Conservation (phyloP, 2,329 filamentous ascomycete species). For the Aspergillus hortae region DNA sequence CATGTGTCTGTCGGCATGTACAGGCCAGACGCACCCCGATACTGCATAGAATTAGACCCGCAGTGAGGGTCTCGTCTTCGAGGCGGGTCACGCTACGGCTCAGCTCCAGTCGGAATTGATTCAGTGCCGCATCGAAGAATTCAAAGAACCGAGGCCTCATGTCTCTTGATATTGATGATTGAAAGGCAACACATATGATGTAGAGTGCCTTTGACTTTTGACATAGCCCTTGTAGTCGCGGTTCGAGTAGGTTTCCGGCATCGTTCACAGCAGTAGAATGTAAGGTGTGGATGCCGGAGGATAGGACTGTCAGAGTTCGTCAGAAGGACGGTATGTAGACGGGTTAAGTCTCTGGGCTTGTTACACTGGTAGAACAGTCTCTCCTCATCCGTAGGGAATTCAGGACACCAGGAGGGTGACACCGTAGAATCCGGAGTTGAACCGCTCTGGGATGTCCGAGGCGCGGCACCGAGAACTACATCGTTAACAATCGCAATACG, state of each 20-base stretch:
- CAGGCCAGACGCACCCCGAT: slow-evolving; percentile 23
- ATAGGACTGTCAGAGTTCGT: slow-evolving; percentile 13
- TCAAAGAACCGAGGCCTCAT: slow-evolving; percentile 21
- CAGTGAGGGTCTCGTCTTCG: slow-evolving; percentile 26
- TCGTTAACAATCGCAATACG: background rate
- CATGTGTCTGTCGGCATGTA: background rate
- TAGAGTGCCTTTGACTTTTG: slow-evolving; percentile 26
- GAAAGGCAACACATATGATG: slow-evolving; percentile 26
- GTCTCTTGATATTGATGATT: slow-evolving; percentile 18
- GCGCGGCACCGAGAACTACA: background rate
- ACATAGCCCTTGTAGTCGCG: slow-evolving; percentile 19
- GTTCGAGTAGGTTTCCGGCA: slow-evolving; percentile 12
- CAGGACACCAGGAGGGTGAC: background rate
- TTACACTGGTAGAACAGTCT: slow-evolving; percentile 23
- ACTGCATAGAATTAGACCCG: slow-evolving; percentile 29
- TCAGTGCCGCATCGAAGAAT: slow-evolving; percentile 25
- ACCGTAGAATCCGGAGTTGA: background rate
- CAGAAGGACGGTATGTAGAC: background rate
- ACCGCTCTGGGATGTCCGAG: background rate
- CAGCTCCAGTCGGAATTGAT: slow-evolving; percentile 26
- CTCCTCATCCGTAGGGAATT: slow-evolving; percentile 9
- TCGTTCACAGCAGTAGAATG: slow-evolving; percentile 24
- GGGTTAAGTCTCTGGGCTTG: too few species aligned
- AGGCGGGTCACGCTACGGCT: slow-evolving; percentile 16
- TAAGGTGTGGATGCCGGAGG: slow-evolving; percentile 23